These are phyloP conservation scores for Orbilia blumenaviensis DNA, from an alignment of 2,329 filamentous ascomycete species.

Conservation along the genomic window DNA sequence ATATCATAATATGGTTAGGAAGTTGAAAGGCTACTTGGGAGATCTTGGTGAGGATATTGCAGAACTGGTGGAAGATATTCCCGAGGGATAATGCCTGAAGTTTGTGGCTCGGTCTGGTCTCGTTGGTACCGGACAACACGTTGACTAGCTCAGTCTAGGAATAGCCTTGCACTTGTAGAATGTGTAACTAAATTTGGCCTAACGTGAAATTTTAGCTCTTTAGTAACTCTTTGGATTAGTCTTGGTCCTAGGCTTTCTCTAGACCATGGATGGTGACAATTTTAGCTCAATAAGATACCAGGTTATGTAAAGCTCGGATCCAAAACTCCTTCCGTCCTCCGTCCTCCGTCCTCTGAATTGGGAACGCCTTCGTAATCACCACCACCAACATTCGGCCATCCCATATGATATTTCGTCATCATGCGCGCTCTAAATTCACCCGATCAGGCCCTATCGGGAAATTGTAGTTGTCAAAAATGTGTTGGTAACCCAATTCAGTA, in stretches of 20 bases:
- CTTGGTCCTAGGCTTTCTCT: no score
- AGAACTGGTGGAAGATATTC: background rate
- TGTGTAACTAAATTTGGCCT: no score
- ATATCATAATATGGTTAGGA: background rate
- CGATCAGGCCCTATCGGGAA: background rate
- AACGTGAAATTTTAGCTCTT: no score
- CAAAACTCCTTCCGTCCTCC: background rate
- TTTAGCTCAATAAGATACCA: no score
- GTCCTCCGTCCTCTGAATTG: background rate
- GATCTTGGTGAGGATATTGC: background rate
- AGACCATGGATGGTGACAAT: no score
- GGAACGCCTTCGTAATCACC: no score
- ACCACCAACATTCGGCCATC: no score
- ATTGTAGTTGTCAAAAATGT: background rate
- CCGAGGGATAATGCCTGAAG: background rate
- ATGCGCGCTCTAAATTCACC: background rate
- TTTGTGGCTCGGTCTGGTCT: background rate
- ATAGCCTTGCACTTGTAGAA: no score
- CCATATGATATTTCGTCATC: background rate
- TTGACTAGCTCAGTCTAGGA: no score
- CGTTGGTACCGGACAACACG: no score
- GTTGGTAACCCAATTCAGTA: background rate
- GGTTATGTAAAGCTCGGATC: no score
- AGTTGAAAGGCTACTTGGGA: background rate
- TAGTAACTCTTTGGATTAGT: no score